Percentiles rank a stretch among this genome's conserved stretches.
phyloP scores from a whole-genome alignment of 768 basidiomycete species.

The Xanthoconium purpureum region DNA sequence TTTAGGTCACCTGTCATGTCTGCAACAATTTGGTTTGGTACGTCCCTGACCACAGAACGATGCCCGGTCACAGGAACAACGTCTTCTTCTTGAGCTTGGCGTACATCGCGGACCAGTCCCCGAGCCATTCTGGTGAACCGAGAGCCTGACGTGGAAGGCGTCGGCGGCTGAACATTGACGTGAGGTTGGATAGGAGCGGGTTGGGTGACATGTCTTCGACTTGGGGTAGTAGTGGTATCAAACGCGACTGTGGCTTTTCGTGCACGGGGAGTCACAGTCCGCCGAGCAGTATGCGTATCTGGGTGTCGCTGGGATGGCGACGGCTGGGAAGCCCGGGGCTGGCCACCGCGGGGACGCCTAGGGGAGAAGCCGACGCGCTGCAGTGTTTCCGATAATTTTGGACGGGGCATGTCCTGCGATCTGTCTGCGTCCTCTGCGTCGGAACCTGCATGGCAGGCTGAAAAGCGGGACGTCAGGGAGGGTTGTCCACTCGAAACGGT shows the following conservation, averaged over 20 bases:
- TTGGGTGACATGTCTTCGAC: constrained; percentile 25
- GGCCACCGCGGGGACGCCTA: constrained; percentile 60
- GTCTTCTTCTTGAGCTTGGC: constrained; percentile 35
- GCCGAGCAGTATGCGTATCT: constrained; percentile 17
- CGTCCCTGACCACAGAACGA: constrained; percentile 22
- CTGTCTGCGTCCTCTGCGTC: constrained; percentile 49
- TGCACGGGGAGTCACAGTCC: constrained; percentile 34
- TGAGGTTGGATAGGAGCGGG: constrained; percentile 40
- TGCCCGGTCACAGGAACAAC: neutral
- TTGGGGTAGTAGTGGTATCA: constrained; percentile 26
- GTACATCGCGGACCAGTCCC: constrained; percentile 54
- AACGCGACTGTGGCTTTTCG: constrained; percentile 30
- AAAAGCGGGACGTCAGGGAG: constrained; percentile 33
- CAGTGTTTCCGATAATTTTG: constrained; percentile 69
- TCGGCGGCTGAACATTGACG: constrained; percentile 56
- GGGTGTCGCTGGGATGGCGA: constrained; percentile 13
- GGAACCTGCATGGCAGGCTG: constrained; percentile 46
- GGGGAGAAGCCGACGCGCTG: constrained; percentile 70
- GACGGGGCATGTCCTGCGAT: constrained; percentile 45
- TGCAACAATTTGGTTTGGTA: constrained; percentile 25
- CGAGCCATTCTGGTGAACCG: constrained; percentile 60
- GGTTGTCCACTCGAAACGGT: neutral
- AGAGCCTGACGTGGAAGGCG: constrained; percentile 53
- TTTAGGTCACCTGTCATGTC: constrained; percentile 4
- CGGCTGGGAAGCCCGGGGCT: constrained; percentile 24